Evolutionary conservation across 78 protist genomes (phyloP).

Genomic region (Tieghemostelium lacteum): DNA sequence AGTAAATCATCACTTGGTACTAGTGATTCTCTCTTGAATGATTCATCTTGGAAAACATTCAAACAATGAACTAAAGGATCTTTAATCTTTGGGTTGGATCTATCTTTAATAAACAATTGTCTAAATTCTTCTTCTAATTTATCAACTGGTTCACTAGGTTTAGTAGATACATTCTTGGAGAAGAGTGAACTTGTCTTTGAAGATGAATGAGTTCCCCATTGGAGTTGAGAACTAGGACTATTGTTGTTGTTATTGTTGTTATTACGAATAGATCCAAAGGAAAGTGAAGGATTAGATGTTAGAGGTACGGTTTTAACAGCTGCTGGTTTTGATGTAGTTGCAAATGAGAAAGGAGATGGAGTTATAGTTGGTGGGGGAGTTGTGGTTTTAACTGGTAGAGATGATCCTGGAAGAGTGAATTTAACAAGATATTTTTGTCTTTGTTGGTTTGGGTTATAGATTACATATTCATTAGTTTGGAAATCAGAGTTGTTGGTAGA

Average conservation of each 20-base stretch:
- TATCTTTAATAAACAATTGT: slow-evolving; percentile 14
- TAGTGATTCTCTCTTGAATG: neutral
- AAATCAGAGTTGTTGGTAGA: slow-evolving; percentile 39
- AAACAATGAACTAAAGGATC: neutral
- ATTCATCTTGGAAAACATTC: neutral
- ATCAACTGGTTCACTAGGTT: neutral
- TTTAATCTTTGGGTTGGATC: slow-evolving; percentile 1
- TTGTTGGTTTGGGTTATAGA: slow-evolving; percentile 63
- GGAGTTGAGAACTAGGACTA: neutral
- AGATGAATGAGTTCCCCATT: no score
- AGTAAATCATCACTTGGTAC: neutral
- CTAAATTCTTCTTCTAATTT: slow-evolving; percentile 6
- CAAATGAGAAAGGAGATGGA: neutral
- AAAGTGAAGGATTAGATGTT: neutral
- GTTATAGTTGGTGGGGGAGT: neutral
- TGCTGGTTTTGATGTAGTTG: neutral
- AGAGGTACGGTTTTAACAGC: neutral
- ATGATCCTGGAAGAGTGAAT: slow-evolving; percentile 15
- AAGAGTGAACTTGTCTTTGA: neutral
- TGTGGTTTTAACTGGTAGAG: no score
- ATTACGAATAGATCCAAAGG: neutral
- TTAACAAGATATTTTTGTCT: slow-evolving; percentile 69
- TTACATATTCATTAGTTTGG: slow-evolving; percentile 68
- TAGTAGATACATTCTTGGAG: neutral
- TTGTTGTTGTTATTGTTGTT: neutral